Evolutionary conservation across 441 rosid genomes (phyloP), one percentile per base, ranked within the genome.

Genomic region (Mallotus repandus): DNA sequence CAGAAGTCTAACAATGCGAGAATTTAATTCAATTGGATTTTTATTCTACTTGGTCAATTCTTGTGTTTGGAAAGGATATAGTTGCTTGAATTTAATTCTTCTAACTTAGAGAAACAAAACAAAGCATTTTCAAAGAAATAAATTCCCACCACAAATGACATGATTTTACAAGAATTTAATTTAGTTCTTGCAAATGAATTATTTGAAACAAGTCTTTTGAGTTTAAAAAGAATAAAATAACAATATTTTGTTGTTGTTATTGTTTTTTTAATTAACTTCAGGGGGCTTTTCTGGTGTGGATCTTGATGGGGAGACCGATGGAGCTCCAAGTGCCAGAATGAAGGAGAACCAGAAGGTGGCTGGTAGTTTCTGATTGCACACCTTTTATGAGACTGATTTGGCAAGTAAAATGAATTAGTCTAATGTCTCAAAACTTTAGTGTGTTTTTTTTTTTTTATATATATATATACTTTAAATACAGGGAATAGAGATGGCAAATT

Each of bases 281-380:
- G 86, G 83, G 73, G 77, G 71, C 73, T 66, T 71, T 78, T 69
- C 84, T 72, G 80, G 72, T 68, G 68, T 35, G 46, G 71, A 81
- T 48, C 74, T 75, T 59, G 41, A 14, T 58, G 82, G 75, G 73
- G 87, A 80, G 72, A 77, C 66, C 66, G 84, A 80, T 72, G 69
- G 62, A 77, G 69, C 62, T 76, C 66, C 79, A 12, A 63, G 75
- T 72, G 74, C 80, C n/a, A 43, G 70, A 71, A 76, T 81, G 73
- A 79, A 78, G 63, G 81, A 75, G 74, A 81, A 84, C 81, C 82
- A 67, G 92, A 90, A 89, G 98, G 98, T 95, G 89, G 89, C 88
- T 85, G 97, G 88, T 89, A 87, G 84, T 86, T 84, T 89, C 93
- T 86, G 74, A 78, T 80, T 82, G 73, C 81, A 74, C 66, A 58